Conservation (phyloP, 208 protist genomes). For the Porcisia deanei region DNA sequence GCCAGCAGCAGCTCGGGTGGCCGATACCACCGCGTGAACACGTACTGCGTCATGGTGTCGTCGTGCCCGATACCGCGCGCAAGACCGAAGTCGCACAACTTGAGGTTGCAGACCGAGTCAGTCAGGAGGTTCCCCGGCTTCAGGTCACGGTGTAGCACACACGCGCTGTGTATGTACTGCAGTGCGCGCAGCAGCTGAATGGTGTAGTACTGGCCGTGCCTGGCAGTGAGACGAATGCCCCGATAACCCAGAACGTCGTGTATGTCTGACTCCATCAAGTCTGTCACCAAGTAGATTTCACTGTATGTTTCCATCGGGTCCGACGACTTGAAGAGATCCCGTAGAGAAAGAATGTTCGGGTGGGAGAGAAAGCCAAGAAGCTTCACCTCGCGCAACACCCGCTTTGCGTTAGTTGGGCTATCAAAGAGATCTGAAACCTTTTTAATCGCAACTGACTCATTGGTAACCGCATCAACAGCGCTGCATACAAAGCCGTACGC, state of each 20-base stretch:
- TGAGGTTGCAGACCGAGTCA: slow-evolving; percentile 91
- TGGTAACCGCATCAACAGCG: slow-evolving; percentile 61
- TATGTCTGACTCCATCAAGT: slow-evolving; percentile 94
- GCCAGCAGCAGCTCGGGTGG: slow-evolving; percentile 98
- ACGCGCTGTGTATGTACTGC: slow-evolving; percentile 95
- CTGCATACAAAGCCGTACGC: slow-evolving; percentile 91
- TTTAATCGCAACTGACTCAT: slow-evolving; percentile 96
- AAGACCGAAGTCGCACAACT: slow-evolving; percentile 94
- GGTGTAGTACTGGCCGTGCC: slow-evolving; percentile 95
- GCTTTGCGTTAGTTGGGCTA: slow-evolving; percentile 91
- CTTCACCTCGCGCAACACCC: slow-evolving; percentile 83
- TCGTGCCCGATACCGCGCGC: slow-evolving; percentile 55
- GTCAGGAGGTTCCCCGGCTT: slow-evolving; percentile 95
- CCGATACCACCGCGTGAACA: slow-evolving; percentile 98
- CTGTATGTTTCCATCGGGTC: slow-evolving; percentile 44
- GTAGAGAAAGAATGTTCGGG: slow-evolving; percentile 83
- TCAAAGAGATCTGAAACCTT: slow-evolving; percentile 97
- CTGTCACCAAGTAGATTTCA: slow-evolving; percentile 88
- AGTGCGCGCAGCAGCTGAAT: slow-evolving; percentile 96
- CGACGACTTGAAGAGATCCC: slow-evolving; percentile 66
- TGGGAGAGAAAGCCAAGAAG: slow-evolving; percentile 70
- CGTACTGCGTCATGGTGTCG: slow-evolving; percentile 95
- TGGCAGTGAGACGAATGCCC: slow-evolving; percentile 41
- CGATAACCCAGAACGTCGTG: slow-evolving; percentile 74
- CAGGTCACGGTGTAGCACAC: slow-evolving; percentile 96